phyloP scores from a whole-genome alignment of 768 basidiomycete species.

The Termitomyces sp. region DNA sequence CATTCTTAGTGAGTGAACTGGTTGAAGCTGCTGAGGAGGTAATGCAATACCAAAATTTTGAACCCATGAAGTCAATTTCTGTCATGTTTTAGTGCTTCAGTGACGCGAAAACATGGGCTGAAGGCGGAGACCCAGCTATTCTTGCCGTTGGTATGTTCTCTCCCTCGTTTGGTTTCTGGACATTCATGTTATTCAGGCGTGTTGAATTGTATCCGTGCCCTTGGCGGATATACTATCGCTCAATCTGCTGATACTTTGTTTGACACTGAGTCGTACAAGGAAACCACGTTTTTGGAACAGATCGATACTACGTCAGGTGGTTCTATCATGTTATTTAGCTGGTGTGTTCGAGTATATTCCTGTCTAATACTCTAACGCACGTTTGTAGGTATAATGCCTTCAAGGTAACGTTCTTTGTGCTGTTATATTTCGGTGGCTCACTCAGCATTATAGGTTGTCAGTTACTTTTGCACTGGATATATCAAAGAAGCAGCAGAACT shows the following conservation, averaged over 20 bases:
- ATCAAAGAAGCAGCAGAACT: conserved; percentile 54
- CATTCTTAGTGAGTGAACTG: conserved; percentile 50
- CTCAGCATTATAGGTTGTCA: conserved; percentile 43
- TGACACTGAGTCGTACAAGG: conserved; percentile 57
- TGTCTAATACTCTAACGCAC: background rate
- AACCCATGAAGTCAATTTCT: background rate
- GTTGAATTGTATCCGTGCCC: conserved; percentile 60
- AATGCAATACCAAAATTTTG: conserved; percentile 1
- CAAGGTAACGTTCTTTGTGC: conserved; percentile 36
- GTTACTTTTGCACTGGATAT: conserved; percentile 59
- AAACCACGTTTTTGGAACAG: conserved; percentile 46
- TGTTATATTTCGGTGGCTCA: background rate
- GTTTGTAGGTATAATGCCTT: conserved; percentile 56
- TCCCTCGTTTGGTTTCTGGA: background rate
- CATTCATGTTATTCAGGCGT: conserved; percentile 30
- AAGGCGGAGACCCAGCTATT: conserved; percentile 47
- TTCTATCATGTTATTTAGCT: conserved; percentile 51
- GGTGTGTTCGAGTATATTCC: conserved; percentile 32
- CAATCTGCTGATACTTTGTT: conserved; percentile 49
- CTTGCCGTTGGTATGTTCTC: conserved; percentile 46
- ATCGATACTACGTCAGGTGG: conserved; percentile 44
- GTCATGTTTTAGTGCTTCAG: conserved; percentile 39
- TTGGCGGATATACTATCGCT: conserved; percentile 56
- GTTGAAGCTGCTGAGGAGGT: conserved; percentile 61
- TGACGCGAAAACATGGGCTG: conserved; percentile 55